Conservation (phyloP, 2,329 filamentous ascomycete genomes). For the Hymenoscyphus fructigenus region DNA sequence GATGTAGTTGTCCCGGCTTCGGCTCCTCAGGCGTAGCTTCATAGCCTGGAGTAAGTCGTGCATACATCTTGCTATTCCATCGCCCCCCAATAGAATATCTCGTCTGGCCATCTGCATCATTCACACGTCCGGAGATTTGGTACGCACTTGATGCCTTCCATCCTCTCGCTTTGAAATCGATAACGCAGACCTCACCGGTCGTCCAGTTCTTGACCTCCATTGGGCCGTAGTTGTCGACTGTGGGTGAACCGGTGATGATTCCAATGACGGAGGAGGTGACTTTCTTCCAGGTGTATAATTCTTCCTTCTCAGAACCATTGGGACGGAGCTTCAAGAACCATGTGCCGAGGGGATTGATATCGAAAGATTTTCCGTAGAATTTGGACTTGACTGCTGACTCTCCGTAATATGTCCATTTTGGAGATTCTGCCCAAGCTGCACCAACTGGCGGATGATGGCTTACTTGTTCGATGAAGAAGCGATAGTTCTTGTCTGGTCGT, state of each 20-base stretch:
- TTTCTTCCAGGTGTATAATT: slow-evolving; percentile 98
- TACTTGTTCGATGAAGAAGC: slow-evolving; percentile 98
- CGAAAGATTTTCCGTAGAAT: slow-evolving; percentile 96
- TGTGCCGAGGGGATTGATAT: slow-evolving; percentile 92
- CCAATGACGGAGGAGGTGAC: slow-evolving; percentile 96
- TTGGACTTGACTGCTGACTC: slow-evolving; percentile 95
- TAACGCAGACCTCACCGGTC: slow-evolving; percentile 82
- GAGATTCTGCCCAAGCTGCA: slow-evolving; percentile 87
- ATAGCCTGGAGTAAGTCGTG: slow-evolving; percentile 86
- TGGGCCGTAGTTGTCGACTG: slow-evolving; percentile 94
- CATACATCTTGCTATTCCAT: slow-evolving; percentile 98
- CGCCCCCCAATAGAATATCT: slow-evolving; percentile 88
- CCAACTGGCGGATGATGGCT: slow-evolving; percentile 95
- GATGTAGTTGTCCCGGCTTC: slow-evolving; percentile 40
- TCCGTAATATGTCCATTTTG: slow-evolving; percentile 96
- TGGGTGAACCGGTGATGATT: slow-evolving; percentile 94
- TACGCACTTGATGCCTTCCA: slow-evolving; percentile 95
- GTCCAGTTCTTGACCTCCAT: slow-evolving; percentile 99
- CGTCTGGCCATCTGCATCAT: slow-evolving; percentile 75
- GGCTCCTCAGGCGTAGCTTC: slow-evolving; percentile 70
- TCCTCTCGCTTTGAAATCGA: slow-evolving; percentile 93
- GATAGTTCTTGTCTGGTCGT: slow-evolving; percentile 92
- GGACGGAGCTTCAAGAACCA: slow-evolving; percentile 92
- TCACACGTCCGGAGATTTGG: slow-evolving; percentile 81
- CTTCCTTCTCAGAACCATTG: slow-evolving; percentile 69